These are phyloP conservation scores for Penicillium bialowiezense DNA, from an alignment of 495 filamentous ascomycete species.

Conservation along the genomic window DNA sequence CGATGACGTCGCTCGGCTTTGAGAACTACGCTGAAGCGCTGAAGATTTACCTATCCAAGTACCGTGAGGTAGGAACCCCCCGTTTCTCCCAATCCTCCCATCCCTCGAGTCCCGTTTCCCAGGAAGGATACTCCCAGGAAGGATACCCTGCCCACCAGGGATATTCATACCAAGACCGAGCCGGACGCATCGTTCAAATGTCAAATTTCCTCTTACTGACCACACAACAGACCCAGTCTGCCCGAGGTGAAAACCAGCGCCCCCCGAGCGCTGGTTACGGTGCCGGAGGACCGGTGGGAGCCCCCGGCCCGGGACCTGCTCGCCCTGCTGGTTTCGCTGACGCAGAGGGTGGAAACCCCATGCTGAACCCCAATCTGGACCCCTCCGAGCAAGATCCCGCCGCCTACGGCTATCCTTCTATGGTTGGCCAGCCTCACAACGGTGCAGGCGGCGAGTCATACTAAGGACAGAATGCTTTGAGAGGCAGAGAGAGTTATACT, in stretches of 20 bases:
- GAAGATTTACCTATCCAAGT: slow-evolving; percentile 97
- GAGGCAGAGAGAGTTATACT: too few species aligned
- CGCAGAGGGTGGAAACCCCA: slow-evolving; percentile 56
- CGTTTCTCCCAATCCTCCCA: not conserved
- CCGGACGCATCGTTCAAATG: not conserved
- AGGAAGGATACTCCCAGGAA: too few species aligned
- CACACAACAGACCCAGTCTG: slow-evolving; percentile 65
- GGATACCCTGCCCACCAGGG: too few species aligned
- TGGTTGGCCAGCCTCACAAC: slow-evolving; percentile 63
- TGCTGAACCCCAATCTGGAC: slow-evolving; percentile 60
- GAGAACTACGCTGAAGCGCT: slow-evolving; percentile 98
- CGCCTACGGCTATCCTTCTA: slow-evolving; percentile 63
- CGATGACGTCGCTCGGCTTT: slow-evolving; percentile 98
- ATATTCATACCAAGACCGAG: not conserved
- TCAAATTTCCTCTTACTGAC: slow-evolving; percentile 6
- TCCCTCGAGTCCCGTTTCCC: not conserved
- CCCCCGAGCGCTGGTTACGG: slow-evolving; percentile 70
- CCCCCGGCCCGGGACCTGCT: slow-evolving; percentile 39
- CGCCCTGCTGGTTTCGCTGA: slow-evolving; percentile 53
- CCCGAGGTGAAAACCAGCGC: slow-evolving; percentile 70
- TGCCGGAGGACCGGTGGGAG: slow-evolving; percentile 46
- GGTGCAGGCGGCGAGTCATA: slow-evolving; percentile 59
- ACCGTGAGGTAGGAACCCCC: slow-evolving; percentile 79
- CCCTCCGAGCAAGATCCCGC: slow-evolving; percentile 55
- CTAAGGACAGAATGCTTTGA: slow-evolving; percentile 16